Base-by-base conservation (phyloP, 1,284 basidiomycete species). In the Exobasidium cylindrosporum region DNA sequence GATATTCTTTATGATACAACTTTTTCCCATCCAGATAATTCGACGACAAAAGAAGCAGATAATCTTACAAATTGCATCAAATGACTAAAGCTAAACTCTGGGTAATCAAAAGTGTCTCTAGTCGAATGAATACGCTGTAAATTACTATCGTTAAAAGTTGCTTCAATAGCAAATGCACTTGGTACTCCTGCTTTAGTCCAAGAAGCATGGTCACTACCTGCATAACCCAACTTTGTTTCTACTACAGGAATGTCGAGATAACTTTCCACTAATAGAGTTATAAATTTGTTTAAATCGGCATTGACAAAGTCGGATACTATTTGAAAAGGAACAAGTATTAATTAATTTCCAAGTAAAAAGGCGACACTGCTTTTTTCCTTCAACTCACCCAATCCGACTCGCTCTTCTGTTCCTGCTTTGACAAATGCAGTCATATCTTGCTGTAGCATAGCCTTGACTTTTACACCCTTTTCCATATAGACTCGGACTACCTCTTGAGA, bases 251-350 rank as follows among this genome's bases (percentile, higher is more conserved):
- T 71, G 44, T 66, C 61, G 28, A 77, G 63, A 80, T 97, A 97
- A 60, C 84, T 80, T 29, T 89, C 85, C 3, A 95, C 86, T 29
- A 84, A 67, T 3, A 65, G 80, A 81, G 87, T 88, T 81, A 97
- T 88, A 81, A 90, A 90, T 46, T 85, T 81, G 4, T 92, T 95
- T 7, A 76, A 68, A 84, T 81, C 82, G 7, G 85, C 81, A 77
- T 93, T 87, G 54, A 90, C 89, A 78, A 84, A 96, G 82, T 98
- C 95, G 57, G 86, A 87, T 72, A 97, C 91, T 45, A n/a, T n/a
- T n/a, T 40, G 35, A 40, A 40, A 17, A 40, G n/a, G 7, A 40
- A 40, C 35, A 17, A 40, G 35, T 10, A 40, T 7, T 17, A 40
- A 17, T 40, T 17, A 40, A 17, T 17, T 7, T 40, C 10, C 10